phyloP scores from a whole-genome alignment of 176 grass and related monocot species.

The Oryza coarctata region DNA sequence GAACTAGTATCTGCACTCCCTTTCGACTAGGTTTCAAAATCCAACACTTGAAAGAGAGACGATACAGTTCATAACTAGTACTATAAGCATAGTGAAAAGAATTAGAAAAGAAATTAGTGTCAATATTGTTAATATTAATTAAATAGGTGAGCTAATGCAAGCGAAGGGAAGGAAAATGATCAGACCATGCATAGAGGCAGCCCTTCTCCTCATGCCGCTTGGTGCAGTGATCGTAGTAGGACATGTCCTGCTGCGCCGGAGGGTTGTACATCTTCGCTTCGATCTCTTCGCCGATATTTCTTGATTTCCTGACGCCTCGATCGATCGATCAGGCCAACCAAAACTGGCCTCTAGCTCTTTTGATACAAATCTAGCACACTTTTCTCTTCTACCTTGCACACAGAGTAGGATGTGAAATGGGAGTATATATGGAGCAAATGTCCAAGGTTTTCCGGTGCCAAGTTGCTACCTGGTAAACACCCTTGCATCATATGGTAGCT shows the following conservation, averaged over 20 bases:
- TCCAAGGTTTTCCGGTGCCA: slow-evolving; percentile 7
- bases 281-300: not conserved
- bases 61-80: no score
- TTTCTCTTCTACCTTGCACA: not conserved
- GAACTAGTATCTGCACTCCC: not conserved
- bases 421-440: not conserved
- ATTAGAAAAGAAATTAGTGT: not conserved
- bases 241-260: slow-evolving; percentile 54
- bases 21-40: not conserved
- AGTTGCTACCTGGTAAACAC: not conserved
- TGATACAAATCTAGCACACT: no score
- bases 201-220: slow-evolving; percentile 67
- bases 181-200: slow-evolving; percentile 65
- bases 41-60: not conserved
- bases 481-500: not conserved
- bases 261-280: slow-evolving; percentile 56
- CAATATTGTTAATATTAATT: not conserved
- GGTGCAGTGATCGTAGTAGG: slow-evolving; percentile 53
- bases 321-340: not conserved
- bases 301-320: no score
- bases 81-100: not conserved
- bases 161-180: not conserved
- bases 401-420: not conserved
- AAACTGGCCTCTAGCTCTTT: not conserved
- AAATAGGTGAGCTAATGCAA: not conserved